Conservation (phyloP, 345 rosid genomes). For the Murraya koenigii region DNA sequence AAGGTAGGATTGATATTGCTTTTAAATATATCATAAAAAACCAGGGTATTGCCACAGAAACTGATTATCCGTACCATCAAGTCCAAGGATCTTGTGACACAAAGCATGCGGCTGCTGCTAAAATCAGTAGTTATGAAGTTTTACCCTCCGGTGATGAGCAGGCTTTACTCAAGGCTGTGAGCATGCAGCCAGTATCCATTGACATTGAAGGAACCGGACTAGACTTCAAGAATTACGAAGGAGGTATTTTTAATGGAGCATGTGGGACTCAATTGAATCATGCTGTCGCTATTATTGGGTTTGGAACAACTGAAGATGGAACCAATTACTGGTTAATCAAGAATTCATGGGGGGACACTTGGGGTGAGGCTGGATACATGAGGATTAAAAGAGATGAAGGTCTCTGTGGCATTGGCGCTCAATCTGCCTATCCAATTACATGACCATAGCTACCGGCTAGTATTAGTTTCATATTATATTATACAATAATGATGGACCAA, state of each 20-base stretch:
- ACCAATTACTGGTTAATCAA: conserved; percentile 48
- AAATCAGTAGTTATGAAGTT: too few species aligned
- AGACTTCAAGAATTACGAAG: too few species aligned
- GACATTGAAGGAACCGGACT: too few species aligned
- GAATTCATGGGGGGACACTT: conserved; percentile 50
- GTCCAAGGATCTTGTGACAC: too few species aligned
- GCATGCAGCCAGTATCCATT: too few species aligned
- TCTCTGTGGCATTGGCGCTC: background rate
- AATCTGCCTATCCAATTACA: background rate
- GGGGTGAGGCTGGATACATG: conserved; percentile 57
- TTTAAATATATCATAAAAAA: too few species aligned
- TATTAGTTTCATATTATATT: too few species aligned
- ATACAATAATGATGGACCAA: too few species aligned
- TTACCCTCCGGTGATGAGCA: too few species aligned
- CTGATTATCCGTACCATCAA: background rate
- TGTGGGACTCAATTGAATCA: conserved; percentile 37
- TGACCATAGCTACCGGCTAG: background rate
- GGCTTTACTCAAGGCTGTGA: too few species aligned
- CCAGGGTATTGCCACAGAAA: background rate
- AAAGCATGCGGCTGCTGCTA: too few species aligned
- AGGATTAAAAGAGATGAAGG: conserved; percentile 36
- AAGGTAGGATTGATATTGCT: background rate
- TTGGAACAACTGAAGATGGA: conserved; percentile 35
- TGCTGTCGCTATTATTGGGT: conserved; percentile 44
- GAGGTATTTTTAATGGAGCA: conserved; percentile 40